A percentile compares a stretch with the other conserved stretches of the same genome.
Conservation (phyloP, 2,329 filamentous ascomycete genomes). For the Penicillium sp. region DNA sequence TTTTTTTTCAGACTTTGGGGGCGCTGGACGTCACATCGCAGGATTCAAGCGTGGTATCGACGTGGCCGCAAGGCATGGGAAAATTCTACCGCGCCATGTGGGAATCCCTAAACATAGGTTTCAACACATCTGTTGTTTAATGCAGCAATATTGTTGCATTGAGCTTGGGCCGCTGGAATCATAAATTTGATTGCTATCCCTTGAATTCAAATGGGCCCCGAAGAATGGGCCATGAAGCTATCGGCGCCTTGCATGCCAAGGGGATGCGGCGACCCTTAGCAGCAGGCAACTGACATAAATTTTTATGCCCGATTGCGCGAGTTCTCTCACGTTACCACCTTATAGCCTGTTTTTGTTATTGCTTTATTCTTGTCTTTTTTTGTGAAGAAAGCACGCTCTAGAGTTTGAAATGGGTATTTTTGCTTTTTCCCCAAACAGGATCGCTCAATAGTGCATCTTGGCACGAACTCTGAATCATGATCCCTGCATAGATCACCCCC, state of each 20-base stretch:
- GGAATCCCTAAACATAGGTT: slow-evolving; percentile 3
- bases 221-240: slow-evolving; percentile 18
- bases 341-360: background rate
- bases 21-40: slow-evolving; percentile 5
- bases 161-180: background rate
- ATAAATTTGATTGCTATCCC: slow-evolving; percentile 12
- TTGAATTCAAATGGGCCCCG: slow-evolving; percentile 10
- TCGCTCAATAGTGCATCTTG: background rate
- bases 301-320: background rate
- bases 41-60: slow-evolving; percentile 16
- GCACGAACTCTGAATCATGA: slow-evolving; percentile 2
- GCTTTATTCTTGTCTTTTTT: background rate
- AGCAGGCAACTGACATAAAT: slow-evolving; percentile 7
- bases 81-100: slow-evolving; percentile 24
- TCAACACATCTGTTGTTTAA: slow-evolving; percentile 21
- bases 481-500: slow-evolving; percentile 11
- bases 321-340: background rate
- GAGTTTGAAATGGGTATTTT: background rate
- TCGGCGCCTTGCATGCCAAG: slow-evolving; percentile 24
- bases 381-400: background rate
- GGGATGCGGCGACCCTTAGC: slow-evolving; percentile 6
- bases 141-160: slow-evolving; percentile 2
- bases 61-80: slow-evolving; percentile 25
- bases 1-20: background rate
- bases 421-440: background rate